Evolutionary conservation across 768 basidiomycete genomes (phyloP), one percentile per base, ranked within the genome.

Genomic region (Tephrocybe sp.): DNA sequence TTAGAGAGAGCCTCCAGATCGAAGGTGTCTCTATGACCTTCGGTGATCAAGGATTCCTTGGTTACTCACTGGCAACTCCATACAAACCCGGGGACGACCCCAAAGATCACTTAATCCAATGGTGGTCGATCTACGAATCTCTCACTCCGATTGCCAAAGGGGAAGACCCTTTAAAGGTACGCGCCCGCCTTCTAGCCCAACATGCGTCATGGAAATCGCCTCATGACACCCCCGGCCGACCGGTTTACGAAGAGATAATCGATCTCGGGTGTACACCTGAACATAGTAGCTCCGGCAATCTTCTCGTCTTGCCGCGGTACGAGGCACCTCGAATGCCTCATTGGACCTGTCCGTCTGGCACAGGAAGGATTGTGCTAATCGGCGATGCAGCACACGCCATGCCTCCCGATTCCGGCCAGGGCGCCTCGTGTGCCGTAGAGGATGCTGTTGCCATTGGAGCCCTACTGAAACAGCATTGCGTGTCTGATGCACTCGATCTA

Each of bases 361-460:
- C 55, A 2, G 70, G 72, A 30, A 61, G 66, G 15, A 64, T 76
- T 26, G 51, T 76, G 9, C 66, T 76, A 3, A 47, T 75, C 15
- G 75, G 75, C 0, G 73, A 77, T 46, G 72, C 75, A 8, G 73
- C 73, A 0, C 75, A 76, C 44, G 64, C 69, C 22, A 72, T 75
- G 67, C 73, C 73, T 13, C 73, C 75, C 1, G 67, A 74, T 38
- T 61, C 67, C 2, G 71, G 72, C 1, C 75, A 76, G 41, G 73
- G 71, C 12, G 72, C 69, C 3, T 68, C 73, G 0, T 70, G 67
- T 40, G 72, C 73, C 2, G 64, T 64, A 2, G 73, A 77, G 50
- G 75, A 76, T 39, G 68, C 68, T 1, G 60, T 72, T 3, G 60
- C 66, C 4, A 60, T 74, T 28, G 67, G 66, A 1, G 53, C 69